Evolutionary conservation across 208 protist genomes (phyloP).

Genomic region (Leishmania guyanensis): DNA sequence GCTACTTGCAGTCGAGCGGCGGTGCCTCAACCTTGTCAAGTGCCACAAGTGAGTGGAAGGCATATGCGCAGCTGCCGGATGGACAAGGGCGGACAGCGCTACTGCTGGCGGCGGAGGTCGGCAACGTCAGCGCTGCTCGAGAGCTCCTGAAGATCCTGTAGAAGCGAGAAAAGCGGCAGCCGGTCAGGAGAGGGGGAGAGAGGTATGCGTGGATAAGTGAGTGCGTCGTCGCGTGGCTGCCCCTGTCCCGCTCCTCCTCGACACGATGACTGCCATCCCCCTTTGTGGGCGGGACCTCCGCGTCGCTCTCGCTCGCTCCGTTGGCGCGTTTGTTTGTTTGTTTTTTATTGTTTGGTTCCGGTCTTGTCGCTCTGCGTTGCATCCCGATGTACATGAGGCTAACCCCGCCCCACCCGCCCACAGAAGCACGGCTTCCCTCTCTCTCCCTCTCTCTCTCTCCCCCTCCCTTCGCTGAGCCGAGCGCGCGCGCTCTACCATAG

Average conservation of each 20-base stretch:
- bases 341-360: background rate
- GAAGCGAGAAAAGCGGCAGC: background rate
- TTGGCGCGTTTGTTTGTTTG: background rate
- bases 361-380: background rate
- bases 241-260: background rate
- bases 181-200: background rate
- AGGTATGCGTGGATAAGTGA: background rate
- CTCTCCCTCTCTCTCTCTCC: background rate
- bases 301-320: background rate
- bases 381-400: background rate
- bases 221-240: background rate
- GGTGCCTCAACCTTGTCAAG: background rate
- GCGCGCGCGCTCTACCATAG: background rate
- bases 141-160: constrained; percentile 26
- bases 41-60: constrained; percentile 17
- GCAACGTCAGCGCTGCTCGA: constrained; percentile 33
- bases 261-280: background rate
- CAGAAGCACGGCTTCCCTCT: background rate
- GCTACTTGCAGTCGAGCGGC: background rate
- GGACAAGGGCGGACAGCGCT: constrained; percentile 42
- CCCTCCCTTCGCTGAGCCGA: too few relatives aligned
- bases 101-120: constrained; percentile 37
- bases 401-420: background rate
- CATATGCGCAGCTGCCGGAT: constrained; percentile 32
- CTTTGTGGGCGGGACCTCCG: background rate